These are phyloP conservation scores for Silene noctiflora DNA, from an alignment of 179 eudicot genomes.

Conservation along the genomic window DNA sequence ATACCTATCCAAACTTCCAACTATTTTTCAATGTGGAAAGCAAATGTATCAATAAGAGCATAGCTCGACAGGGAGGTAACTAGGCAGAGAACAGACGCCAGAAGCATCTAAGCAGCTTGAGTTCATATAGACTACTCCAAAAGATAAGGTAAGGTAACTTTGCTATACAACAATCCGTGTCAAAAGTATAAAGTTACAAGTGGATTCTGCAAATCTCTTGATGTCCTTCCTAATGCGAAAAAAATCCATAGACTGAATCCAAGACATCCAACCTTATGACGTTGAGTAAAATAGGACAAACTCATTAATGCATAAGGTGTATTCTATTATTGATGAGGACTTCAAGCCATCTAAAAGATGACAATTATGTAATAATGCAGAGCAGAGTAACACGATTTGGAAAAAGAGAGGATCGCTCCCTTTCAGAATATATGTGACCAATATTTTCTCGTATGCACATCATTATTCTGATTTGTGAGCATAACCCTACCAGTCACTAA, in stretches of 20 bases:
- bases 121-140: slow-evolving; percentile 18
- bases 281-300: slow-evolving; percentile 29
- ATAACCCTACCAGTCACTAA: slow-evolving; percentile 1
- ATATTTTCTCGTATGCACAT: slow-evolving; percentile 12
- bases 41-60: neutral
- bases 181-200: neutral
- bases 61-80: slow-evolving; percentile 27
- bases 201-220: slow-evolving; percentile 13
- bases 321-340: slow-evolving; percentile 9
- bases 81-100: slow-evolving; percentile 18
- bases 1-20: slow-evolving; percentile 1
- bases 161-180: slow-evolving; percentile 9
- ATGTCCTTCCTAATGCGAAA: slow-evolving; percentile 28
- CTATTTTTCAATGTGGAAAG: slow-evolving; percentile 2
- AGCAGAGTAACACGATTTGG: neutral
- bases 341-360: slow-evolving; percentile 10
- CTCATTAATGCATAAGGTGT: slow-evolving; percentile 5
- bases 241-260: slow-evolving; percentile 16
- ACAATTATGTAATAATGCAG: slow-evolving; percentile 15
- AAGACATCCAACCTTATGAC: slow-evolving; percentile 25
- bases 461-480: neutral
- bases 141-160: slow-evolving; percentile 8
- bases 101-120: slow-evolving; percentile 11
- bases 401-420: neutral
- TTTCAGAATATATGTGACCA: neutral